A percentile compares a stretch with the other conserved stretches of the same genome.
Evolutionary conservation across 129 eudicot species (phyloP).

Genomic region (Helichrysum umbraculigerum): DNA sequence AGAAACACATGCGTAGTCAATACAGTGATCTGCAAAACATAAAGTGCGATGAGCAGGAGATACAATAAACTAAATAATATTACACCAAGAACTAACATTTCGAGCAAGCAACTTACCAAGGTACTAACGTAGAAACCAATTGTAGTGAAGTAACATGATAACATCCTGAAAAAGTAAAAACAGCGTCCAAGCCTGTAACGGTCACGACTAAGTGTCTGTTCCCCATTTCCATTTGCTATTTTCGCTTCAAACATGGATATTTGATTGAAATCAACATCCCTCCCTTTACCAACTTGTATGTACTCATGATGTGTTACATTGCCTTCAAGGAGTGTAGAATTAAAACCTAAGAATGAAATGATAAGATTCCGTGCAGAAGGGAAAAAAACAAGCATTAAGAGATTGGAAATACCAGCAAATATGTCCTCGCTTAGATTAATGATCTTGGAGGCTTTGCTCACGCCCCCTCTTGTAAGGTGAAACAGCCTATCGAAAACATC

Average conservation of each 20-base stretch:
- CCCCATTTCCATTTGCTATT: constrained; percentile 95
- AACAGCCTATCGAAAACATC: no score
- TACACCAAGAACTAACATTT: background rate
- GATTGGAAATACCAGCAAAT: constrained; percentile 65
- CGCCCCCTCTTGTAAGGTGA: no score
- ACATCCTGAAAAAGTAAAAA: constrained; percentile 83
- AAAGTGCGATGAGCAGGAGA: constrained; percentile 15
- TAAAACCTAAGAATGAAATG: constrained; percentile 51
- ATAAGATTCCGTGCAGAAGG: constrained; percentile 14
- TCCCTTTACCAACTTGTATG: constrained; percentile 96
- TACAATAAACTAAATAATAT: constrained; percentile 6
- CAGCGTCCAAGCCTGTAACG: constrained; percentile 93
- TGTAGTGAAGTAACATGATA: constrained; percentile 84
- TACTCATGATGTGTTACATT: constrained; percentile 96
- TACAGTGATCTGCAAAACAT: no score
- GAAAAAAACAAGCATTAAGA: constrained; percentile 4
- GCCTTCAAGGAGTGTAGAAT: constrained; percentile 93
- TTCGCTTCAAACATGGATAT: constrained; percentile 89
- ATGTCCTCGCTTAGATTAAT: constrained; percentile 95
- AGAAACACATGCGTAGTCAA: constrained; percentile 86
- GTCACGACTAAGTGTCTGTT: constrained; percentile 85
- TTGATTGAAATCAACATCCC: constrained; percentile 90
- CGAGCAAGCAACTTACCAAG: constrained; percentile 44
- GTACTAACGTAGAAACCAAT: constrained; percentile 91
- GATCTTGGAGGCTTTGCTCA: no score